Conservation (phyloP, 2,329 filamentous ascomycete genomes). For the Colletotrichum sublineola region DNA sequence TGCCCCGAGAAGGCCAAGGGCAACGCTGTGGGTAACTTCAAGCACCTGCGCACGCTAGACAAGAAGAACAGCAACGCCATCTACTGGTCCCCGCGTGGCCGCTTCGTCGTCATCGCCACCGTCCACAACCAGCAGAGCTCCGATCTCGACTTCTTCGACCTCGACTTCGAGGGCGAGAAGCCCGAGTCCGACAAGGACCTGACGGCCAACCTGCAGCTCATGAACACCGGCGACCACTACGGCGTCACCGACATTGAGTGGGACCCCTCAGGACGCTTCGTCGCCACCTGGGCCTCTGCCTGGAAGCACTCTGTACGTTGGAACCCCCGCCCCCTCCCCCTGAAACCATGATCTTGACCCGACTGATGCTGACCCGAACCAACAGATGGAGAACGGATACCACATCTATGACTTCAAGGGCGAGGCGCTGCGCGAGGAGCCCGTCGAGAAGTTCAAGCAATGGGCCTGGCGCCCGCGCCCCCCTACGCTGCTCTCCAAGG, state of each 20-base stretch:
- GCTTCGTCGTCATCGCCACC: conserved; percentile 94
- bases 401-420: conserved; percentile 98
- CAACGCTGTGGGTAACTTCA: conserved; percentile 88
- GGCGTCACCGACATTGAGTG: conserved; percentile 98
- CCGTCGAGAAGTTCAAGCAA: conserved; percentile 97
- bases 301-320: conserved; percentile 93
- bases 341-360: background rate
- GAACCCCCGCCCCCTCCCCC: background rate
- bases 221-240: conserved; percentile 95
- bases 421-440: conserved; percentile 88
- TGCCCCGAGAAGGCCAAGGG: conserved; percentile 95
- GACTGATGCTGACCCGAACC: conserved; percentile 43
- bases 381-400: conserved; percentile 98
- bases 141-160: conserved; percentile 96
- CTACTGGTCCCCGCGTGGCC: conserved; percentile 97
- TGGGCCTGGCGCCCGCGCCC: conserved; percentile 95
- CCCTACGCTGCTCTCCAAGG: conserved; percentile 89
- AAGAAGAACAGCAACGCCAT: conserved; percentile 99
- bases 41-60: conserved; percentile 92
- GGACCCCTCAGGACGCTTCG: conserved; percentile 96
- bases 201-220: conserved; percentile 92
- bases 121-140: conserved; percentile 93
- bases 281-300: conserved; percentile 90
- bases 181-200: conserved; percentile 93
- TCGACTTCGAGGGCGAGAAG: conserved; percentile 98